Evolutionary conservation across 2,329 filamentous ascomycete genomes (phyloP).

Genomic region (Trichophyton benhamiae): DNA sequence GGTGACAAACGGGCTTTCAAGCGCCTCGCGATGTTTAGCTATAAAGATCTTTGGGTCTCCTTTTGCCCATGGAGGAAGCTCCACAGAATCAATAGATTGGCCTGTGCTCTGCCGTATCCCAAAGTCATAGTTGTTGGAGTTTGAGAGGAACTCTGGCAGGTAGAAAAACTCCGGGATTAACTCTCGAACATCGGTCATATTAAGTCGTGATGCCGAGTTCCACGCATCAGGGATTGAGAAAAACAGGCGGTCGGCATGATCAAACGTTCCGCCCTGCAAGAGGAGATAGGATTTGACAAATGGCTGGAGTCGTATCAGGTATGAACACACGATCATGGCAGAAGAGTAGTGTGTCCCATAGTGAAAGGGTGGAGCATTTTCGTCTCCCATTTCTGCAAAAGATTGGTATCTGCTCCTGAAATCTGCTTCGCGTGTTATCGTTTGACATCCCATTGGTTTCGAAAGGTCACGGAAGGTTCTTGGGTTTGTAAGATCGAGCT

Average conservation of each 20-base stretch:
- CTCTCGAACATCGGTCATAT: constrained; percentile 88
- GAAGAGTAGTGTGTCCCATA: constrained; percentile 98
- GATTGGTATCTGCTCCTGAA: constrained; percentile 76
- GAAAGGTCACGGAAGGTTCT: constrained; percentile 79
- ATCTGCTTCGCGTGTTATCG: constrained; percentile 58
- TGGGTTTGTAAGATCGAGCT: constrained; percentile 75
- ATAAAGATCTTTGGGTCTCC: constrained; percentile 94
- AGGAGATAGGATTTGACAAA: constrained; percentile 94
- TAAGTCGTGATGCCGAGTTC: constrained; percentile 76
- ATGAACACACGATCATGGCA: constrained; percentile 96
- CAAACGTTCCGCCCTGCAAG: constrained; percentile 89
- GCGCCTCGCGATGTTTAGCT: constrained; percentile 82
- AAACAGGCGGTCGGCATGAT: constrained; percentile 90
- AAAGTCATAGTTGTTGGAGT: constrained; percentile 89
- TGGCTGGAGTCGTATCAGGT: constrained; percentile 84
- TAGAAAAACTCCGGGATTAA: constrained; percentile 97
- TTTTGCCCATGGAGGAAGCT: constrained; percentile 92
- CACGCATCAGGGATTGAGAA: constrained; percentile 86
- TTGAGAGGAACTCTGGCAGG: constrained; percentile 85
- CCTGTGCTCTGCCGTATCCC: constrained; percentile 71
- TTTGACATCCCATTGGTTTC: constrained; percentile 94
- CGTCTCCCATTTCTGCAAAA: constrained; percentile 80
- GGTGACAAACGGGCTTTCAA: constrained; percentile 88
- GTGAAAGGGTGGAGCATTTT: constrained; percentile 67
- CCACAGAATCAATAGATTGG: constrained; percentile 69